These are phyloP conservation scores for Pezicula rhizophila DNA, from an alignment of 2,329 filamentous ascomycete species.

Conservation along the genomic window DNA sequence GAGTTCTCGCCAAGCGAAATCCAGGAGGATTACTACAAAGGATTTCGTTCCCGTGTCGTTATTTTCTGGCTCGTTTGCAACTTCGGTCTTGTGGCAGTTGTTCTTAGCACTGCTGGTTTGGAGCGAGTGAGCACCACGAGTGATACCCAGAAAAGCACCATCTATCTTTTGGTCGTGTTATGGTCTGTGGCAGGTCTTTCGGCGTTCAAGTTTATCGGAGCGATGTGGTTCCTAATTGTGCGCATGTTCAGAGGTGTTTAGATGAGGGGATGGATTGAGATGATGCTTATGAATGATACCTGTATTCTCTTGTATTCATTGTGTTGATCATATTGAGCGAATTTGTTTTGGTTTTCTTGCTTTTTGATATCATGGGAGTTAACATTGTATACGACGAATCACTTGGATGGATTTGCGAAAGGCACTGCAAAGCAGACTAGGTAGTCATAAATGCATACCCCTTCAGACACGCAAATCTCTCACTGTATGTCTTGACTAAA, in stretches of 20 bases:
- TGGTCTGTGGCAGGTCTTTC: slow-evolving; percentile 29
- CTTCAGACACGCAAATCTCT: not conserved
- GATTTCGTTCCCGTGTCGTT: slow-evolving; percentile 87
- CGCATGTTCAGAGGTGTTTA: slow-evolving; percentile 73
- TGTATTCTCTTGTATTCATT: no score
- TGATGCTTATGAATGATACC: no score
- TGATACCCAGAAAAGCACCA: slow-evolving; percentile 39
- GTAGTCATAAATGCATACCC: not conserved
- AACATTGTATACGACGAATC: not conserved
- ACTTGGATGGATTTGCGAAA: not conserved
- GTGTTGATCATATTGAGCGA: slow-evolving; percentile 2
- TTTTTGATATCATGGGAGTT: not conserved
- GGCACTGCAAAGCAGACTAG: no score
- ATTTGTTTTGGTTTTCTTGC: not conserved
- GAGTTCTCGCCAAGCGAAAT: slow-evolving; percentile 58
- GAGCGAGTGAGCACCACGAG: slow-evolving; percentile 75
- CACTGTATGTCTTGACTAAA: no score
- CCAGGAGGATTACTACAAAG: slow-evolving; percentile 98
- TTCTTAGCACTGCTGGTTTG: slow-evolving; percentile 79
- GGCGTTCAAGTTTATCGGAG: slow-evolving; percentile 28
- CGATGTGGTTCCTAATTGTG: slow-evolving; percentile 63
- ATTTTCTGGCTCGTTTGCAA: slow-evolving; percentile 96
- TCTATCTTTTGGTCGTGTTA: slow-evolving; percentile 29
- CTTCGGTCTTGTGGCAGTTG: slow-evolving; percentile 78
- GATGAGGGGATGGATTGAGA: not conserved